phyloP scores from a whole-genome alignment of 176 grass and related monocot genomes.

The Saccharum spontaneum region DNA sequence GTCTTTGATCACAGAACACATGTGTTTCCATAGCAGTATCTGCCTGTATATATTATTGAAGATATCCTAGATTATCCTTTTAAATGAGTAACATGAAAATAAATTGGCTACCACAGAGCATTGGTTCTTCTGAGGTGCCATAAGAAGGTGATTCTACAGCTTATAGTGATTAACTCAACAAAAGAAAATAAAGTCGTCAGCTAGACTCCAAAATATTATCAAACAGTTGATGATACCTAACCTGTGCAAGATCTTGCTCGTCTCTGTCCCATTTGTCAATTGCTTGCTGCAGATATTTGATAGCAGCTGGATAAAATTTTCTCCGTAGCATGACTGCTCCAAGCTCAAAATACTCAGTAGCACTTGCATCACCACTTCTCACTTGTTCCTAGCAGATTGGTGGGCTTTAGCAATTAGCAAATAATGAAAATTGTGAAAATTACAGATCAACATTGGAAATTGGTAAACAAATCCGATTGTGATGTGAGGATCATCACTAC shows the following conservation, averaged over 20 bases:
- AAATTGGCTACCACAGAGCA: not conserved
- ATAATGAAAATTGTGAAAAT: not conserved
- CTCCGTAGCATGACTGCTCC: conserved; percentile 98
- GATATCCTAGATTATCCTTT: not conserved
- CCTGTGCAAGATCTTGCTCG: conserved; percentile 93
- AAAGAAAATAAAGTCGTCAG: not conserved
- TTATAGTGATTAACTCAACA: not conserved
- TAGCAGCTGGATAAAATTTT: conserved; percentile 94
- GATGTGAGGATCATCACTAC: not conserved
- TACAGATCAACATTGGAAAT: not conserved
- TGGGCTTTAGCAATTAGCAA: not conserved
- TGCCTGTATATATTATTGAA: not conserved
- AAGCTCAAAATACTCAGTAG: conserved; percentile 92
- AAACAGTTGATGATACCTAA: conserved; percentile 30
- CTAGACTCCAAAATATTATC: not conserved
- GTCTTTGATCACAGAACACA: not conserved
- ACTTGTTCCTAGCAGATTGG: conserved; percentile 76
- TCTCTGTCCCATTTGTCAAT: conserved; percentile 97
- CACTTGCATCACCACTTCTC: conserved; percentile 88
- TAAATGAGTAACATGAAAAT: not conserved
- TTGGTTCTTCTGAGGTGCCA: not conserved
- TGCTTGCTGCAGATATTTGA: conserved; percentile 88
- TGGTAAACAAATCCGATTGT: not conserved
- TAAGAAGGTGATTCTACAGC: not conserved
- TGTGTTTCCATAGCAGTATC: not conserved